A percentile compares a stretch with the other conserved stretches of the same genome.
phyloP scores from a whole-genome alignment of 2,329 filamentous ascomycete genomes.

The Clonostachys chloroleuca region DNA sequence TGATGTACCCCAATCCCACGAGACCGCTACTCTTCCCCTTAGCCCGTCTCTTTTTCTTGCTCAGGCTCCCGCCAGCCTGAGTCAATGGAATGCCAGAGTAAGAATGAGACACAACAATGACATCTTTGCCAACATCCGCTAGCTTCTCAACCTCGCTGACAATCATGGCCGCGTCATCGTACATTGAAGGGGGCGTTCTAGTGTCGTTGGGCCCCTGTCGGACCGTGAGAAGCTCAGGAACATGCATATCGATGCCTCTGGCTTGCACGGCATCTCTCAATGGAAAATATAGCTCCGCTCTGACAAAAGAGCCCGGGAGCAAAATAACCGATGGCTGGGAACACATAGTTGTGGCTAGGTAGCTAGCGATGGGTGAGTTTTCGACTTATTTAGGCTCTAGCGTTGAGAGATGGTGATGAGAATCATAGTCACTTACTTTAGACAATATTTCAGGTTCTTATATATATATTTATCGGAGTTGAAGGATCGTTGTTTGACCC shows the following conservation, averaged over 20 bases:
- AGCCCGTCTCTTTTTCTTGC: constrained; percentile 21
- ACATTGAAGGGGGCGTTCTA: constrained; percentile 12
- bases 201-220: neutral
- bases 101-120: constrained; percentile 2
- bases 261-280: neutral
- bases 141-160: constrained; percentile 21
- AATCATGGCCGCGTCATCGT: constrained; percentile 27
- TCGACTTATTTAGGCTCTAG: too few species aligned
- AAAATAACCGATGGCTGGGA: neutral
- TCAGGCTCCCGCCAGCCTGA: constrained; percentile 23
- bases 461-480: too few species aligned
- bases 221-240: neutral
- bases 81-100: constrained; percentile 1
- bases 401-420: too few species aligned
- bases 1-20: constrained; percentile 20
- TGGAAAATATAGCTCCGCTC: neutral
- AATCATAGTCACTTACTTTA: too few species aligned
- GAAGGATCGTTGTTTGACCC: too few species aligned
- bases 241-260: neutral
- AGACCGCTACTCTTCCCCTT: constrained; percentile 29
- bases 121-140: constrained; percentile 17
- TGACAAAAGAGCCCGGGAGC: neutral
- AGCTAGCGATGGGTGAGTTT: too few species aligned
- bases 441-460: too few species aligned
- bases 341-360: too few species aligned